Evolutionary conservation across 257 asterid genomes (phyloP).

Genomic region (Paraleonurus japonicus): DNA sequence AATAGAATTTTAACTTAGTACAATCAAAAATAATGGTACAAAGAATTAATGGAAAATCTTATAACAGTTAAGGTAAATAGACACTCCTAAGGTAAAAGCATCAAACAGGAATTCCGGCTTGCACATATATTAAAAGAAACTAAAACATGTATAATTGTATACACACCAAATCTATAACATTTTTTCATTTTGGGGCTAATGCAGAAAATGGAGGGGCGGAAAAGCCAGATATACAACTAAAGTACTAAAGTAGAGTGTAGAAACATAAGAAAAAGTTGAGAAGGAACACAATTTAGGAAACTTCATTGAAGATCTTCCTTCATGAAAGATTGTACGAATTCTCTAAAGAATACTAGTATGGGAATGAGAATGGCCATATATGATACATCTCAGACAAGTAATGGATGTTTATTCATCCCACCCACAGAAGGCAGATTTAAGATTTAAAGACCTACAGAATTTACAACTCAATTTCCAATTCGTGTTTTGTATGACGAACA

Average conservation of each 20-base stretch:
- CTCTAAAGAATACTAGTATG: neutral
- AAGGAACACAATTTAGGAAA: neutral
- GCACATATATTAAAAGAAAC: no score
- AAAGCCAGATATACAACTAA: neutral
- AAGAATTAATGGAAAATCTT: neutral
- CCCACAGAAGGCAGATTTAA: neutral
- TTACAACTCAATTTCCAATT: neutral
- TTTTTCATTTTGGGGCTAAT: neutral
- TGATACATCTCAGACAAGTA: neutral
- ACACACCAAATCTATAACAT: neutral
- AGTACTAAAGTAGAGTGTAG: neutral
- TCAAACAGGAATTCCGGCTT: neutral
- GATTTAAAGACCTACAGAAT: neutral
- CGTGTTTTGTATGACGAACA: neutral
- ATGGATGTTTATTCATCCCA: neutral
- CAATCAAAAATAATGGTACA: conserved; percentile 1
- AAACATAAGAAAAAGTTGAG: neutral
- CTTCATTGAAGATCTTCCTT: neutral
- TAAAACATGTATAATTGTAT: neutral
- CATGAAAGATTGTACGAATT: neutral
- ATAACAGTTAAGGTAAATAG: neutral
- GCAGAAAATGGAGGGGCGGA: neutral
- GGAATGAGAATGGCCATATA: neutral
- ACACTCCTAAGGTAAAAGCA: neutral
- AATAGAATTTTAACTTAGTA: neutral